Percentiles rank a stretch among this genome's conserved stretches.
Conservation (phyloP, 2,329 filamentous ascomycete genomes). For the Diplocarpon rosae region DNA sequence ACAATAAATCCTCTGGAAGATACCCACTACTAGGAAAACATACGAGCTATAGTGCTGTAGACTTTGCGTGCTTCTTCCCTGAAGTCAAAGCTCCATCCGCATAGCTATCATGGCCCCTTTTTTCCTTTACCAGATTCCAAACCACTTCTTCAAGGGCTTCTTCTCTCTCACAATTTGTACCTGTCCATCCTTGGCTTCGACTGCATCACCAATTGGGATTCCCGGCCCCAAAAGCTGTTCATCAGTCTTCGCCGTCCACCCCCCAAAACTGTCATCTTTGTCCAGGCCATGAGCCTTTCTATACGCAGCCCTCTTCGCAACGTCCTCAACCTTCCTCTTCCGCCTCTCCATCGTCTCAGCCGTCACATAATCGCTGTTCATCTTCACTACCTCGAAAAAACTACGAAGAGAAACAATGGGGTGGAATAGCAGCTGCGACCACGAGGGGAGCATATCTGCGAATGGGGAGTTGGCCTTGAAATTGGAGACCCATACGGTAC, state of each 20-base stretch:
- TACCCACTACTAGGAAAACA: slow-evolving; percentile 7
- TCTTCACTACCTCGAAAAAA: slow-evolving; percentile 59
- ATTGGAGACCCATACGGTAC: slow-evolving; percentile 65
- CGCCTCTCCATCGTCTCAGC: slow-evolving; percentile 60
- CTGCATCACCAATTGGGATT: slow-evolving; percentile 21
- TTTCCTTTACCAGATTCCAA: slow-evolving; percentile 60
- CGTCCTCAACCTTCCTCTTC: slow-evolving; percentile 67
- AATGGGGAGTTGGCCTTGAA: slow-evolving; percentile 73
- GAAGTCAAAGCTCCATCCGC: neutral
- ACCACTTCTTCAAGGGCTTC: slow-evolving; percentile 62
- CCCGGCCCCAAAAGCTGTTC: slow-evolving; percentile 25
- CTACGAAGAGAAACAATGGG: slow-evolving; percentile 57
- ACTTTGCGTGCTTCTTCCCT: neutral
- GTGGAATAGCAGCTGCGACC: slow-evolving; percentile 55
- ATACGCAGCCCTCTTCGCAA: slow-evolving; percentile 76
- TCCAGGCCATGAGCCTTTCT: slow-evolving; percentile 78
- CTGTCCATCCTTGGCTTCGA: slow-evolving; percentile 14
- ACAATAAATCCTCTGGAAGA: slow-evolving; percentile 12
- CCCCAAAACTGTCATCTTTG: slow-evolving; percentile 43
- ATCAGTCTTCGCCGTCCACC: slow-evolving; percentile 33
- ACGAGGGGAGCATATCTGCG: slow-evolving; percentile 63
- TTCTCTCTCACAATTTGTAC: slow-evolving; percentile 34
- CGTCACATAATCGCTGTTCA: slow-evolving; percentile 65
- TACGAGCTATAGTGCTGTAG: neutral
- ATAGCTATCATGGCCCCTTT: too few relatives aligned